These are phyloP conservation scores for Spirogloea muscicola DNA, from an alignment of 139 green algal genomes.

Conservation along the genomic window DNA sequence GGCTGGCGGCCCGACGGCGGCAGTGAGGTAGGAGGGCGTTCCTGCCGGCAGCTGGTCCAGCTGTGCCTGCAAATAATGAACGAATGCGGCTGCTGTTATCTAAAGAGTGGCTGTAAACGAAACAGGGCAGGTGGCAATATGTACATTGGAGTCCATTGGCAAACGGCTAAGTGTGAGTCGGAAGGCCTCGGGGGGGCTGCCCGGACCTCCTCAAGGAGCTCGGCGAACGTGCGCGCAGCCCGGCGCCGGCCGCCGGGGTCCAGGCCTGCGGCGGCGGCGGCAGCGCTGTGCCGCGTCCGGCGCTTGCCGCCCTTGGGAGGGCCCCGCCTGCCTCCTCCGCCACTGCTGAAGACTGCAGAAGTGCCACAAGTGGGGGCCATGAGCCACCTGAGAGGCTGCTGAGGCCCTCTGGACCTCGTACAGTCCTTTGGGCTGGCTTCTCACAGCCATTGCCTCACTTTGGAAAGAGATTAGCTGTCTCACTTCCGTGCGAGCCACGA, in stretches of 20 bases:
- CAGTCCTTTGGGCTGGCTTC: no score
- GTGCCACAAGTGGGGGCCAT: constrained; percentile 60
- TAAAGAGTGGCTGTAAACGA: background rate
- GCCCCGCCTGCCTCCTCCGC: constrained; percentile 10
- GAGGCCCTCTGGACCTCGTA: no score
- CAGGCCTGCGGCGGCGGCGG: no score
- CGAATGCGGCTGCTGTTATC: background rate
- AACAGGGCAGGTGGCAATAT: background rate
- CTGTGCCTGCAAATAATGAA: constrained; percentile 38
- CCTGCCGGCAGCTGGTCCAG: constrained; percentile 52
- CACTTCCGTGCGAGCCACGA: no score
- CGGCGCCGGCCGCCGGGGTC: no score
- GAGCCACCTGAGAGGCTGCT: background rate
- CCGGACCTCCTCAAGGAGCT: constrained; percentile 57
- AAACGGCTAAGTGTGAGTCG: background rate
- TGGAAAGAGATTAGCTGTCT: no score
- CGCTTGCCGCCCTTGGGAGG: background rate
- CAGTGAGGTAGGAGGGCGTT: constrained; percentile 64
- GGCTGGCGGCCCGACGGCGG: constrained; percentile 52
- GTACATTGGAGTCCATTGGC: background rate
- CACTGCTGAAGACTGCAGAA: constrained; percentile 3
- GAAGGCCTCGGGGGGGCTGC: background rate
- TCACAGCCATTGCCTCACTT: no score
- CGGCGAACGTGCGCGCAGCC: constrained; percentile 58
- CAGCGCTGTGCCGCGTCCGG: background rate